Evolutionary conservation across 495 filamentous ascomycete species (phyloP), one percentile per base, ranked within the genome.

Genomic region (Penicillium pulvis): DNA sequence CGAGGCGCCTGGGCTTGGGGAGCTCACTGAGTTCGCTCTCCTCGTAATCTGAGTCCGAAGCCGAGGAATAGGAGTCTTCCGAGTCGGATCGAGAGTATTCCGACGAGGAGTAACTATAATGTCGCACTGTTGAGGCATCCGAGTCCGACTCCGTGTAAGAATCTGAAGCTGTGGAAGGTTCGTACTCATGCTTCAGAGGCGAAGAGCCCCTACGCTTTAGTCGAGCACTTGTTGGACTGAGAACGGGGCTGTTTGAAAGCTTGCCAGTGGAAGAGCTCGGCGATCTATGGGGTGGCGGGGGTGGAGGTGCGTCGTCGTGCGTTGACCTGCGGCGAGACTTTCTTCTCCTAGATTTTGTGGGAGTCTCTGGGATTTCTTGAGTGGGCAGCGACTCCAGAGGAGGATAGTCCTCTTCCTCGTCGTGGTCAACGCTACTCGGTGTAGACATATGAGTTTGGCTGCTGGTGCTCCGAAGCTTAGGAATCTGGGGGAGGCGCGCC

Each of bases 101-200:
- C 7, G 77, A 80, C 2, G 75, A 72, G 4, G 78, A 83, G 31
- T 76, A 75, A 43, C 72, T 68, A 47, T 82, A 79, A 43, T 70
- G 79, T 24, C 79, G 75, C 46, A 81, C 78, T 36, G 77, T 81
- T 6, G 78, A 83, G n/a, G 76, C 70, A 30, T 82, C 79, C 0
- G 81, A 82, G 49, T 76, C 67, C 5, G 67, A 59, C 2, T 76
- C 78, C 0, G 81, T 81, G 39, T 76, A 79, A 12, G 54, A 56
- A 28, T 83, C 80, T 2, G 89, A 89, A 51, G 84, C 85, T 42
- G 91, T 93, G 1, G 94, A 98, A 3, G 95, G 95, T 61, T 91
- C 90, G 65, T 97, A 99, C 75, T 99, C 92, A 65, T 97, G 94
- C 73, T 99, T 99, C 56, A 99, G 79, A 9, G 95, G 95, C 9